phyloP scores from a whole-genome alignment of 176 grass and related monocot species.

The Triticum timopheevii region DNA sequence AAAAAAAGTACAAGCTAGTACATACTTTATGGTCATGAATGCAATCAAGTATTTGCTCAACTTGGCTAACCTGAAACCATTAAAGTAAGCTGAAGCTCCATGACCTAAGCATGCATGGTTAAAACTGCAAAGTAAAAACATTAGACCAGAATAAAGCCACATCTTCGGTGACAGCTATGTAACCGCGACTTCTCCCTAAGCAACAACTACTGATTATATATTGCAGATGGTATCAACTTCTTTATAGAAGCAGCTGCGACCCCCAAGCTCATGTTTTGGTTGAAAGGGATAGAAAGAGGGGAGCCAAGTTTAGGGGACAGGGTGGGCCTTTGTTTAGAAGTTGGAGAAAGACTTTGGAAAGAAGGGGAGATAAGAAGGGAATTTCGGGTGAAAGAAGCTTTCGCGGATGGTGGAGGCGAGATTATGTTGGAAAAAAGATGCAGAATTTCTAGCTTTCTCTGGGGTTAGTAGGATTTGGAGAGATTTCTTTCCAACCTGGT shows the following conservation, averaged over 20 bases:
- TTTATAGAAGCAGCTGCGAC: constrained; percentile 21
- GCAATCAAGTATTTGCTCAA: constrained; percentile 50
- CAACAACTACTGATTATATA: constrained; percentile 25
- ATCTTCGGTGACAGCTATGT: constrained; percentile 39
- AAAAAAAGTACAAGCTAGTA: constrained; percentile 31
- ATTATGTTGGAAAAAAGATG: constrained; percentile 45
- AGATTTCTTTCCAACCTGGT: constrained; percentile 57
- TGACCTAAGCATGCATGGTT: constrained; percentile 43
- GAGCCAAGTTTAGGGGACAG: constrained; percentile 46
- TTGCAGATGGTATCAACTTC: constrained; percentile 13
- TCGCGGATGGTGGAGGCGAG: constrained; percentile 67
- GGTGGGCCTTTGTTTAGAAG: constrained; percentile 67
- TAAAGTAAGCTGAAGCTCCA: constrained; percentile 41
- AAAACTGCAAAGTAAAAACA: constrained; percentile 36
- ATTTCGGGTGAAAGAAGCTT: constrained; percentile 54
- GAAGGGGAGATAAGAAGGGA: constrained; percentile 36
- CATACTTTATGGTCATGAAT: constrained; percentile 46
- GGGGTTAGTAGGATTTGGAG: constrained; percentile 60
- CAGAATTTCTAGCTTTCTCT: constrained; percentile 48
- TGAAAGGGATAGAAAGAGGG: constrained; percentile 46
- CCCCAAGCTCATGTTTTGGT: constrained; percentile 35
- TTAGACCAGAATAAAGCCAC: constrained; percentile 30
- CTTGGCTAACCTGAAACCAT: constrained; percentile 54
- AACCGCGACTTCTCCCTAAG: constrained; percentile 35
- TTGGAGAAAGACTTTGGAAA: constrained; percentile 63